Percentiles rank a stretch among this genome's conserved stretches.
These are phyloP conservation scores for Thielaviopsis musarum DNA, from an alignment of 2,329 filamentous ascomycete genomes.

Conservation along the genomic window DNA sequence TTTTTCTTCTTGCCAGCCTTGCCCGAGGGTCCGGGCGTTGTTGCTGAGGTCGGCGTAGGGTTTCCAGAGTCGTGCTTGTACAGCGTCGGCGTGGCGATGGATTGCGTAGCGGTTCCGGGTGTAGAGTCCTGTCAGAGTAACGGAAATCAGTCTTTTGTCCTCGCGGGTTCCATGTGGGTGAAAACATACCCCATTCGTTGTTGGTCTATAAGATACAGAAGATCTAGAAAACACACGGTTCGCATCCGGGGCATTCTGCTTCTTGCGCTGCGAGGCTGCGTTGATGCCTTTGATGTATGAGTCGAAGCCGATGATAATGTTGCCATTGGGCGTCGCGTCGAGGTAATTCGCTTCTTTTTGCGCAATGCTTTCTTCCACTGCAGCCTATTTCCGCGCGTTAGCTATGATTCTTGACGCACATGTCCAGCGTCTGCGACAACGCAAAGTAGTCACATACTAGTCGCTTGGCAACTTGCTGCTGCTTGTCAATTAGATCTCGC, in stretches of 20 bases:
- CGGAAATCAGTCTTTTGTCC: not conserved
- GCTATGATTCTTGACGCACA: conserved; percentile 18
- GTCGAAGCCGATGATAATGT: conserved; percentile 96
- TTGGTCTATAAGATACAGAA: conserved; percentile 42
- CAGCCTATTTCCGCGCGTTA: conserved; percentile 18
- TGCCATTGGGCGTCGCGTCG: conserved; percentile 74
- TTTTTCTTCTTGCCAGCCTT: conserved; percentile 33
- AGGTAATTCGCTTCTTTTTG: conserved; percentile 77
- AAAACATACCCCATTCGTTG: conserved; percentile 20
- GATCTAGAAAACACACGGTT: conserved; percentile 58
- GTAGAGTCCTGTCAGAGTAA: conserved; percentile 22
- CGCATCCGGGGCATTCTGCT: conserved; percentile 47
- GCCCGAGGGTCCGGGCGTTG: conserved; percentile 36
- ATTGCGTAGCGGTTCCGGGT: conserved; percentile 27
- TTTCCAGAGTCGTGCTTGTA: conserved; percentile 23
- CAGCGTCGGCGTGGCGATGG: conserved; percentile 37
- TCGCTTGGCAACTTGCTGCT: conserved; percentile 22
- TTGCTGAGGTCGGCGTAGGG: conserved; percentile 31
- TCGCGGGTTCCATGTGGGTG: conserved; percentile 5
- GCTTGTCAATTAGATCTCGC: conserved; percentile 30
- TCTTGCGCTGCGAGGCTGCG: conserved; percentile 45
- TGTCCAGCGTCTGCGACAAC: conserved; percentile 13
- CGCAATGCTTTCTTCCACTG: conserved; percentile 62
- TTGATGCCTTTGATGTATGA: conserved; percentile 86
- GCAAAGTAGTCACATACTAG: conserved; percentile 18